phyloP scores from a whole-genome alignment of 2,329 filamentous ascomycete species.

The Sporothrix phasma region DNA sequence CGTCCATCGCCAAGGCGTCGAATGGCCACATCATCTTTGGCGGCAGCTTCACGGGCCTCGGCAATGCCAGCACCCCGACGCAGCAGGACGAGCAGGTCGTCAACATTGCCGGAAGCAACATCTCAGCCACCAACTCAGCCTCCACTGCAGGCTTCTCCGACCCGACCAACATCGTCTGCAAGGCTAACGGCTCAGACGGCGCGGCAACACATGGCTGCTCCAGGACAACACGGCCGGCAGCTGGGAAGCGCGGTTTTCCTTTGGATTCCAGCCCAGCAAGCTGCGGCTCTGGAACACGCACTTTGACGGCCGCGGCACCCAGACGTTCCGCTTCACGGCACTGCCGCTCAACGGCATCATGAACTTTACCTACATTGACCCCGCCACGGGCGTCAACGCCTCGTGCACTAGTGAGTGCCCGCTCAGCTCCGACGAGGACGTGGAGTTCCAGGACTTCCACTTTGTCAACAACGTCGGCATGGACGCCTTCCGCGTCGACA shows the following conservation, averaged over 20 bases:
- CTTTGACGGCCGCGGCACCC: constrained; percentile 72
- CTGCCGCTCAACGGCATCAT: constrained; percentile 85
- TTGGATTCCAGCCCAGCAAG: constrained; percentile 78
- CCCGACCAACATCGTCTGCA: constrained; percentile 75
- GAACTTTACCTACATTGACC: constrained; percentile 87
- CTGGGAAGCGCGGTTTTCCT: constrained; percentile 76
- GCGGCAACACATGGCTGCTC: constrained; percentile 74
- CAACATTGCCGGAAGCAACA: constrained; percentile 69
- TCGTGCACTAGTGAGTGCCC: constrained; percentile 78
- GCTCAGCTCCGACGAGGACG: constrained; percentile 58
- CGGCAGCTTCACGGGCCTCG: constrained; percentile 77
- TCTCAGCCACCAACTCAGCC: constrained; percentile 56
- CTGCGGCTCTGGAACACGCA: constrained; percentile 82
- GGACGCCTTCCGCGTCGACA: constrained; percentile 74
- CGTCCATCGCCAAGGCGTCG: constrained; percentile 68
- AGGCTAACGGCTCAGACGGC: constrained; percentile 54
- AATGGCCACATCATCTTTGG: constrained; percentile 87
- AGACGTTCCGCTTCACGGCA: constrained; percentile 78
- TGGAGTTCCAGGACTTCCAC: constrained; percentile 75
- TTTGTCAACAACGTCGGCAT: constrained; percentile 86
- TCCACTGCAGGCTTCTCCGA: constrained; percentile 57
- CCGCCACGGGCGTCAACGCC: constrained; percentile 52
- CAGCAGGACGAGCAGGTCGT: constrained; percentile 66
- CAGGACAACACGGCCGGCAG: constrained; percentile 64
- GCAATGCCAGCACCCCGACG: constrained; percentile 62